Evolutionary conservation across 1,284 basidiomycete species (phyloP), one percentile per base, ranked within the genome.

Genomic region (Ustilago bromivora): DNA sequence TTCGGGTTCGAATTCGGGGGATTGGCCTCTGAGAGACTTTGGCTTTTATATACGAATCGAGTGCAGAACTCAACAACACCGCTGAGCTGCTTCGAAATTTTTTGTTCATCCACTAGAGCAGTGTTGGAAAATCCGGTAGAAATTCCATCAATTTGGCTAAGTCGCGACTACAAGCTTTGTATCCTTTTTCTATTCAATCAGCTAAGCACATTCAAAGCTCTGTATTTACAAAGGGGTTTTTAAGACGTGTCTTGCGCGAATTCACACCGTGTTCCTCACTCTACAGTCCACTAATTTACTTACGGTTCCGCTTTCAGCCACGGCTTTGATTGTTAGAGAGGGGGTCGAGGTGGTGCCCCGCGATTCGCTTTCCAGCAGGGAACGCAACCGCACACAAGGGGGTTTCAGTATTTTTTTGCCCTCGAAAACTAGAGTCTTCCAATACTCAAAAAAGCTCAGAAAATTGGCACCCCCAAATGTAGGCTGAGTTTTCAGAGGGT

Each of bases 1-100:
- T 71, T 67, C 61, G 59, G 40, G 52, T 32, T 65, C 53, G 31
- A 60, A 31, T 68, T 68, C 54, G 68, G 68, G 73, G 73, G 61
- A 47, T 63, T 67, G 57, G 4, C 54, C 61, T 54, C 60, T 19
- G 58, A 57, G 51, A 9, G 36, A 38, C 61, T 61, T 40, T 40
- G 52, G 19, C 31, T 76, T 76, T 59, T 76, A 71, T 76, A 76
- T 76, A 76, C 61, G 19, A 58, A 47, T 32, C 15, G 49, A 17
- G 28, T 32, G 23, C 23, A n/a, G 28, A 34, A 17, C 36, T 12
- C 3, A 49, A 3, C 10, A n/a, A 68, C 57, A 73, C 71, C 28
- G 65, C 43, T 47, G 49, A 64, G 60, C 57, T 64, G 70, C 65
- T 15, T 12, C 19, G 47, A 71, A 57, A 11, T 43, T 40, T 73